Percentiles rank a stretch among this genome's conserved stretches.
Conservation (phyloP, 495 filamentous ascomycete genomes). For the Penicillium chermesinum region DNA sequence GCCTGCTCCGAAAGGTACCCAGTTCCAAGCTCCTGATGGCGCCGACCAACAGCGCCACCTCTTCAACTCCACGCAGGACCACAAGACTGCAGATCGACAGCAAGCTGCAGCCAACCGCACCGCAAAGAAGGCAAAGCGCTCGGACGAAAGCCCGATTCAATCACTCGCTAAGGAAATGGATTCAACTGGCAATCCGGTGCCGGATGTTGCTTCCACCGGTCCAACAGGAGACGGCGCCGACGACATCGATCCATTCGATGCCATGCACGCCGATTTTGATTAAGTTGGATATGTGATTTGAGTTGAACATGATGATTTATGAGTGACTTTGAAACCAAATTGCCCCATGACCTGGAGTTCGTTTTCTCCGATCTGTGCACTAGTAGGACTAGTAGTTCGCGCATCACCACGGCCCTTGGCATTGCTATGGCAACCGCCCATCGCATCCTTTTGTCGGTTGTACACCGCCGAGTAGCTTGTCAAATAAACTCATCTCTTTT, state of each 20-base stretch:
- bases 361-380: not conserved
- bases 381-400: not conserved
- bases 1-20: constrained; percentile 28
- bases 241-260: constrained; percentile 24
- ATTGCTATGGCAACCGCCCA: constrained; percentile 29
- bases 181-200: constrained; percentile 29
- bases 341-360: not conserved
- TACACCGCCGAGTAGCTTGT: not conserved
- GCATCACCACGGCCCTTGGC: not conserved
- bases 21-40: constrained; percentile 19
- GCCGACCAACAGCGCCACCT: constrained; percentile 22
- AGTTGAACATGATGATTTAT: not conserved
- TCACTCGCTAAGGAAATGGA: constrained; percentile 29
- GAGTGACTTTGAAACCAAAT: not conserved
- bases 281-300: constrained; percentile 7
- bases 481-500: not conserved
- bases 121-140: constrained; percentile 10
- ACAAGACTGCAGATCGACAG: constrained; percentile 8
- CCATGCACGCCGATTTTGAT: constrained; percentile 34
- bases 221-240: constrained; percentile 17
- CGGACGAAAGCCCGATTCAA: constrained; percentile 25
- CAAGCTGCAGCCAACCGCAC: constrained; percentile 6
- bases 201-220: constrained; percentile 25
- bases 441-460: not conserved
- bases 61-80: constrained; percentile 19